Base-by-base conservation (phyloP, 2,329 filamentous ascomycete genomes). In the Verticillium albo-atrum region DNA sequence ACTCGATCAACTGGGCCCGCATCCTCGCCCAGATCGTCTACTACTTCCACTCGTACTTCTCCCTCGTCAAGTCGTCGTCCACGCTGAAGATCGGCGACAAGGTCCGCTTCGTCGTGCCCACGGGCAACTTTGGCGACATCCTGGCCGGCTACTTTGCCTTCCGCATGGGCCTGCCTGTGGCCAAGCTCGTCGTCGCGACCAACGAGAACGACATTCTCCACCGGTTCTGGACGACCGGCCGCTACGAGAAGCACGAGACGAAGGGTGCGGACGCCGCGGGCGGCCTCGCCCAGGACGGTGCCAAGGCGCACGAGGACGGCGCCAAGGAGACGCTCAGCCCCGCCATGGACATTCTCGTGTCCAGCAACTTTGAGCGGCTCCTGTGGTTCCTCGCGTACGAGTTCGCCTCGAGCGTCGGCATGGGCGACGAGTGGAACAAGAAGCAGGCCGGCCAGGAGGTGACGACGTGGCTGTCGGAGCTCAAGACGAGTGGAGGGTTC, bases 201-300 rank as follows among this genome's bases (percentile, higher is more conserved):
- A 98, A 98, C 74, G 93, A 96, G 77, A 99, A 99, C 77, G 95
- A 98, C 70, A 98, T 98, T 62, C 84, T 99, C 12, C 86, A 98
- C 75, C 87, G 95, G 34, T 99, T 99, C 83, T 97, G 91, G 90
- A 89, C 90, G 77, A 90, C 89, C 0, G 91, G 94, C 42, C 83
- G 83, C 65, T 98, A 98, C 77, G 91, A 95, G 79, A 98, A 97
- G 83, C 83, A 92, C 68, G 79, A 87, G 12, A 80, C 86, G 7
- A 77, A 82, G 58, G 85, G 84, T 2, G 69, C 75, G 6, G 80
- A 82, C 56, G 84, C 85, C 1, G 78, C 85, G 64, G 84, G 84
- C 37, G 89, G 89, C 27, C 84, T 93, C 50, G 73, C 83, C 9
- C 79, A 84, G 6, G 83, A 89, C 63, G 86, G 85, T 6, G 79